Base-by-base conservation (phyloP, 495 filamentous ascomycete genomes). In the Corynascus novoguineensis region DNA sequence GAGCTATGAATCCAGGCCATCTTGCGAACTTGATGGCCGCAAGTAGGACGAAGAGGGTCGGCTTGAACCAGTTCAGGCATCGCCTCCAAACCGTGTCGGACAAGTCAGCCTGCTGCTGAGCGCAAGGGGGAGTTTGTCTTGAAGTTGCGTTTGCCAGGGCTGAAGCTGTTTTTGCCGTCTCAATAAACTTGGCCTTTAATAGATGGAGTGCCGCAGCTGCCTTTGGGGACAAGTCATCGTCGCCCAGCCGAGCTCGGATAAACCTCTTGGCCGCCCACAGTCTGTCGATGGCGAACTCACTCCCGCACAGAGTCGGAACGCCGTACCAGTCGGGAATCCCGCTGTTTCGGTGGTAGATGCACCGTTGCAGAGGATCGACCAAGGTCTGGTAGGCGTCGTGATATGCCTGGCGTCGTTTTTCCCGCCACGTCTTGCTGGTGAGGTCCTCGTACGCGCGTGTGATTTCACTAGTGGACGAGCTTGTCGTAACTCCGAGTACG, bases 291-390 rank as follows among this genome's bases (percentile, higher is more conserved):
- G 15, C 35, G 0, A 17, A 3, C 24, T 57, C 46, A 5, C 21
- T 37, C 37, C 8, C 25, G 46, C 55, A 57, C 14, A 35, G 15
- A 17, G 0, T n/a, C 1, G 55, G 55, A 5, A 50, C 25, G 19
- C 55, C 46, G 22, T 50, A 57, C 55, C 46, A 57, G 37, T 57
- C 55, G 11, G 45, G 35, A 4, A 50, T 19, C 0, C 14, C 17
- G 7, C 29, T 50, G 35, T 50, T 47, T 2, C 55, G 27, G 25
- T 57, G 55, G 34, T 42, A 57, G 28, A 32, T 7, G 19, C 55
- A 57, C 12, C 46, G 46, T 19, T 50, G 19, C 3, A 50, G 21
- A 10, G 35, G 46, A 21, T 57, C 46, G 5, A 11, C 45, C 19
- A 50, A 5, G 15, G 37, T 50, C 9, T 34, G 9, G 46, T 50